phyloP scores from a whole-genome alignment of 2,329 filamentous ascomycete species.

The Chaetomium globosum region DNA sequence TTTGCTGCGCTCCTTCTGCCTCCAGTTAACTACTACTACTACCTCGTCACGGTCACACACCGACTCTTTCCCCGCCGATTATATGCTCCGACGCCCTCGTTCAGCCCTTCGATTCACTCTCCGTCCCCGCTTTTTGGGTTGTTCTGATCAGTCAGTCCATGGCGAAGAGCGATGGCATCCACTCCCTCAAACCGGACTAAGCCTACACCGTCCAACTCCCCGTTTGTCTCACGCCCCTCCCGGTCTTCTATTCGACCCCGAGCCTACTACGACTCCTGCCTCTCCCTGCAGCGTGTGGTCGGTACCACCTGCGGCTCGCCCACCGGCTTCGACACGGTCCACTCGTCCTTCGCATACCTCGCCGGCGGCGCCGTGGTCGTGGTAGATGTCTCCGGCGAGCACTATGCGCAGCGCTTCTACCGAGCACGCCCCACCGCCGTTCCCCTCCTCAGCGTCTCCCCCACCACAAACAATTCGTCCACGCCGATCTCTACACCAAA shows the following conservation, averaged over 20 bases:
- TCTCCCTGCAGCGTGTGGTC: conserved; percentile 81
- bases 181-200: conserved; percentile 65
- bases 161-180: conserved; percentile 59
- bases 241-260: conserved; percentile 64
- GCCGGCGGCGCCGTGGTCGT: conserved; percentile 93
- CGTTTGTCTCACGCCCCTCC: conserved; percentile 63
- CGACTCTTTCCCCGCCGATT: conserved; percentile 18
- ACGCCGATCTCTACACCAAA: conserved; percentile 60
- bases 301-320: conserved; percentile 85
- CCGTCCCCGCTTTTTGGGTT: conserved; percentile 14
- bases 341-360: conserved; percentile 82
- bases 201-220: conserved; percentile 76
- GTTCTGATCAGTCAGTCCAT: conserved; percentile 47
- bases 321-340: conserved; percentile 81
- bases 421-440: conserved; percentile 78
- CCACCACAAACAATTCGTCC: conserved; percentile 54
- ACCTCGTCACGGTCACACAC: conserved; percentile 9
- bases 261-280: conserved; percentile 57
- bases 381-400: conserved; percentile 72
- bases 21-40: neutral
- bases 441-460: conserved; percentile 62
- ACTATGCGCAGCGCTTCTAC: conserved; percentile 81
- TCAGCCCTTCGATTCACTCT: conserved; percentile 18
- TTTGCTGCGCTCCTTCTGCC: conserved; percentile 21
- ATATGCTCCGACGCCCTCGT: conserved; percentile 26